Evolutionary conservation across 2,329 filamentous ascomycete species (phyloP), one percentile per base, ranked within the genome.

Genomic region (Biscogniauxia marginata): DNA sequence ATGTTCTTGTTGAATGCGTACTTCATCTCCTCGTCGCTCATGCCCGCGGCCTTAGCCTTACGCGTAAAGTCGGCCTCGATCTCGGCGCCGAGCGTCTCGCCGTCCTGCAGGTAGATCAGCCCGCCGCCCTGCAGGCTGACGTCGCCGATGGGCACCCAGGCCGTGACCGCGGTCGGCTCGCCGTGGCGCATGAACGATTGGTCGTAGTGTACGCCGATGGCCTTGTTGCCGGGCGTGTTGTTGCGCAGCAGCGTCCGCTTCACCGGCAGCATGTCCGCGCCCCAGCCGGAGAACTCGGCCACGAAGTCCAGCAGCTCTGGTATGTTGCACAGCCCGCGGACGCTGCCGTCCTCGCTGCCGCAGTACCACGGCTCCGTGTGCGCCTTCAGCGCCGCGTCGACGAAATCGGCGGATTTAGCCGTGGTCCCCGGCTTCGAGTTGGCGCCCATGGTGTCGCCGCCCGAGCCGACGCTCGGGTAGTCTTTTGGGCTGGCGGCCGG

Each of bases 31-130:
- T 73, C 69, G 5, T 56, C 51, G 7, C 65, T 68, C 52, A 74
- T 65, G 9, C 60, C 46, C 44, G 63, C 59, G 3, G 64, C 64
- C 5, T 53, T 58, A 11, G 6, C 11, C 30, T n/a, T 11, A 2
- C 59, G 60, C 13, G 60, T 70, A 58, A 75, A 78, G 18, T 75
- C 73, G 4, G 62, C 63, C 59, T 78, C 76, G 48, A 76, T 71
- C 18, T 67, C 64, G 49, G 67, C 58, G 3, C 74, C 75, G 8
- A 77, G 64, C 0, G 65, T 55, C 9, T 64, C 65, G 11, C 68
- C 71, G 54, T 74, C 64, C 30, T 75, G 72, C 8, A 78, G 67
- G 55, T 77, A 78, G 58, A 76, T 74, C 44, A 78, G 61, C 0
- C 75, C 76, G 3, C 75, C 74, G 5, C 75, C 75, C 25, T 67